Evolutionary conservation across 2,329 filamentous ascomycete species (phyloP).

Genomic region (Botrytis sinoallii): DNA sequence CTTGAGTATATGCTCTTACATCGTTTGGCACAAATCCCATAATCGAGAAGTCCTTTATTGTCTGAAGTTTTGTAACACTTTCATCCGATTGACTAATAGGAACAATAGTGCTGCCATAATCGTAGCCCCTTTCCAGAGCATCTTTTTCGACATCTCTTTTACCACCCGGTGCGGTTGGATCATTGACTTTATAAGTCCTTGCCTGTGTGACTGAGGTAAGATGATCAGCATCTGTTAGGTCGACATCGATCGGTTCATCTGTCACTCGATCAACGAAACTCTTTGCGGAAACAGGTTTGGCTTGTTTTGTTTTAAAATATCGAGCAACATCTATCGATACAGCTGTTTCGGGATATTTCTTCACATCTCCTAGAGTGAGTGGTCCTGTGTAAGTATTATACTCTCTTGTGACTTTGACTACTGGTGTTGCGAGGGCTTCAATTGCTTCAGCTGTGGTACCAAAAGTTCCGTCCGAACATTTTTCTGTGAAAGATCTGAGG

Average conservation of each 20-base stretch:
- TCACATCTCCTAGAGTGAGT: slow-evolving; percentile 74
- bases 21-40: slow-evolving; percentile 74
- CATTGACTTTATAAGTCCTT: slow-evolving; percentile 77
- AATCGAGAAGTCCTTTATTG: slow-evolving; percentile 70
- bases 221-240: slow-evolving; percentile 43
- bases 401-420: slow-evolving; percentile 71
- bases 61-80: slow-evolving; percentile 85
- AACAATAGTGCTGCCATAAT: slow-evolving; percentile 89
- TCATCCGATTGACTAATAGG: slow-evolving; percentile 83
- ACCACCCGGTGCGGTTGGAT: slow-evolving; percentile 69
- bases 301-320: slow-evolving; percentile 81
- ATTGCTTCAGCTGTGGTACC: slow-evolving; percentile 88
- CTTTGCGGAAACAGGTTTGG: slow-evolving; percentile 71
- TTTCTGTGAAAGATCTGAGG: slow-evolving; percentile 62
- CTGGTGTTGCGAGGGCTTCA: slow-evolving; percentile 71
- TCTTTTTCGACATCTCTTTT: slow-evolving; percentile 81
- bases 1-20: neutral
- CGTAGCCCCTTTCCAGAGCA: slow-evolving; percentile 85
- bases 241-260: slow-evolving; percentile 42
- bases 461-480: slow-evolving; percentile 65
- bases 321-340: slow-evolving; percentile 83
- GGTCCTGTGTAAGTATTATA: slow-evolving; percentile 76
- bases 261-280: slow-evolving; percentile 59
- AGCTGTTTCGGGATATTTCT: slow-evolving; percentile 65
- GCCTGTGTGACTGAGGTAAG: slow-evolving; percentile 72